Percentiles rank a stretch among this genome's conserved stretches.
Conservation (phyloP, 2,329 filamentous ascomycete genomes). For the Exophiala xenobiotica region DNA sequence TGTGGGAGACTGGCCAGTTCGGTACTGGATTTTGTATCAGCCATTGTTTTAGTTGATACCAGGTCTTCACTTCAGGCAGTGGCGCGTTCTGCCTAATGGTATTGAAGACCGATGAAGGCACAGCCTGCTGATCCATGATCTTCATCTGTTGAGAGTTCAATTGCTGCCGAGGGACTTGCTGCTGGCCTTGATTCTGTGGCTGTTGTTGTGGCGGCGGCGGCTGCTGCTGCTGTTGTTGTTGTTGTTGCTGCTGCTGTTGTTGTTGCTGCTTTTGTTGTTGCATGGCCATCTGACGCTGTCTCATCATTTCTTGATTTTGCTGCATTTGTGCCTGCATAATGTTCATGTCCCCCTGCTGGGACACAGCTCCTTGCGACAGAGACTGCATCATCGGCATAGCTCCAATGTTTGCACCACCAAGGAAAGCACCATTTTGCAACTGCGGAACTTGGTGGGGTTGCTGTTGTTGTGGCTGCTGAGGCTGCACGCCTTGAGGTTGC, state of each 20-base stretch:
- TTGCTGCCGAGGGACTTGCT: constrained; percentile 16
- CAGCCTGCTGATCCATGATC: constrained; percentile 26
- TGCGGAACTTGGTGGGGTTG: constrained; percentile 7
- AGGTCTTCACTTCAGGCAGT: constrained; percentile 23
- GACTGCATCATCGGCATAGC: constrained; percentile 30
- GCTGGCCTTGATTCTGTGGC: constrained; percentile 24
- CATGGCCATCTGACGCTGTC: constrained; percentile 27
- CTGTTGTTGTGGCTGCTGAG: constrained; percentile 7
- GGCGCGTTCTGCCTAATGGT: constrained; percentile 22
- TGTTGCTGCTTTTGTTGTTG: constrained; percentile 30
- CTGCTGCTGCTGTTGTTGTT: constrained; percentile 28
- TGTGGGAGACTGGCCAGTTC: constrained; percentile 19
- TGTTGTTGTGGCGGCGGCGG: constrained; percentile 35
- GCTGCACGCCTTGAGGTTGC: constrained; percentile 21
- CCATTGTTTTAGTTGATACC: constrained; percentile 29
- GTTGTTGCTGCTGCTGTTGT: constrained; percentile 34
- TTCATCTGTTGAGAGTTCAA: constrained; percentile 27
- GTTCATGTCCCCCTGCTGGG: constrained; percentile 18
- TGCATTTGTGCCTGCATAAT: constrained; percentile 21
- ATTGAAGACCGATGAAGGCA: constrained; percentile 21
- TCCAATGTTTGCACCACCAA: constrained; percentile 17
- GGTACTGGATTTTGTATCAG: constrained; percentile 22
- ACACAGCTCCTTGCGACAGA: constrained; percentile 26
- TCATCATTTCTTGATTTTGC: constrained; percentile 27
- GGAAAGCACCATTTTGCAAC: constrained; percentile 24